Evolutionary conservation across 1,284 basidiomycete species (phyloP), one percentile per base, ranked within the genome.

Genomic region (Sporisorium iseilematis-ciliati): DNA sequence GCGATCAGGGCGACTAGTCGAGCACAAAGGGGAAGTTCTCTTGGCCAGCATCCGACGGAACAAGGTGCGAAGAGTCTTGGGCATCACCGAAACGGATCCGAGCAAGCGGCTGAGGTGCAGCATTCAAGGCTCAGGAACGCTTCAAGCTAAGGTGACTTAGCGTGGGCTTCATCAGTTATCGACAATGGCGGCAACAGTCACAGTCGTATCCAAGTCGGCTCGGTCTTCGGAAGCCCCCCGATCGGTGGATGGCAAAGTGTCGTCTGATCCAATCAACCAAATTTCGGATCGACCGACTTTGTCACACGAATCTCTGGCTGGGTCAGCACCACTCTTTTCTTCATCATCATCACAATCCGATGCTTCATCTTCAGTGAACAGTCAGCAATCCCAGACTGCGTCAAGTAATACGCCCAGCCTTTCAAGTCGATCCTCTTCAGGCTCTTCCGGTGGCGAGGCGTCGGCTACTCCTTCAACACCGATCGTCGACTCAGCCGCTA

Each of bases 181-280:
- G 18, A 55, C 26, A 33, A 69, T 69, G 66, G 29, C 20, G 20
- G 21, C 4, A 6, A 16, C 26, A 14, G 35, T 8, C 25, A 2
- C 45, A 33, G 41, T 46, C 7, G 41, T 38, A 60, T 63, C 66
- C 4, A 33, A 63, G 40, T 45, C 62, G 50, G 35, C 59, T 31
- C 26, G 41, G 60, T 25, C n/a, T 48, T 64, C 57, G 62, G 68
- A 50, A 50, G 45, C 12, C 18, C 49, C 57, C 57, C 68, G 68
- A 71, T 54, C 46, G 16, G 25, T 50, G 16, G 46, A 40, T 55
- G 53, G 50, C 49, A 43, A 46, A 55, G 40, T 51, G 41, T 60
- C 61, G 53, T 51, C 59, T 20, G 20, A 18, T 41, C 29, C 61
- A 2, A 23, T 40, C 45, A 11, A 41, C 31, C 33, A 38, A 16